Base-by-base conservation (phyloP, 2,329 filamentous ascomycete genomes). In the Calonectria pauciramosa region DNA sequence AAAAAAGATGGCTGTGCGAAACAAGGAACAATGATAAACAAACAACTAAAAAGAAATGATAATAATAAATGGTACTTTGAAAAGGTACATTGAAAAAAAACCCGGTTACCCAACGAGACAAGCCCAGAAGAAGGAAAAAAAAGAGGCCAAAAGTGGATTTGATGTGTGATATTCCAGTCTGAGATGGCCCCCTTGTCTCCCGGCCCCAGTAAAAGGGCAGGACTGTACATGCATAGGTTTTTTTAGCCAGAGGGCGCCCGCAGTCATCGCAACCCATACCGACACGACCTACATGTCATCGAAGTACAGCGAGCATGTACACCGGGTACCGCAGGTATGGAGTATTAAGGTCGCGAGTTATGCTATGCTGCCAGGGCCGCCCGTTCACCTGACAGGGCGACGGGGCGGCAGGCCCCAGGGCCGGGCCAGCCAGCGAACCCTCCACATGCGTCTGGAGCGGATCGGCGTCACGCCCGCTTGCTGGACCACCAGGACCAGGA, bases 381-480 rank as follows among this genome's bases (percentile, higher is more conserved):
- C n/a, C 10, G 63, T 66, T 66, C 63, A 66, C 63, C 70, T 73
- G 52, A 54, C 59, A 71, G 44, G 52, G 38, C 51, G 20, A n/a
- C 41, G 65, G 41, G 52, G 30, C 41, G 38, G 26, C 26, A 60
- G n/a, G 44, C 44, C 44, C 44, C 44, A 47, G 44, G 44, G 44
- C 68, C 73, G 63, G 74, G 30, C 75, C 78, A 77, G 36, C 63
- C 41, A 72, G 71, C 68, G 75, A 76, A 77, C 78, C 75, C 65
- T 74, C 68, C 68, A 70, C 72, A 67, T 75, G 72, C 68, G 68
- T 72, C 18, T 47, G 64, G 64, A 72, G 60, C 65, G 70, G 65
- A 68, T 68, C 70, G 65, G 32, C 56, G 34, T 60, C 32, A 38
- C 56, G 32, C 16, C 56, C 71, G 41, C 51, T 30, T 32, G 23